phyloP scores from a whole-genome alignment of 768 basidiomycete species.

The Pisolithus orientalis region DNA sequence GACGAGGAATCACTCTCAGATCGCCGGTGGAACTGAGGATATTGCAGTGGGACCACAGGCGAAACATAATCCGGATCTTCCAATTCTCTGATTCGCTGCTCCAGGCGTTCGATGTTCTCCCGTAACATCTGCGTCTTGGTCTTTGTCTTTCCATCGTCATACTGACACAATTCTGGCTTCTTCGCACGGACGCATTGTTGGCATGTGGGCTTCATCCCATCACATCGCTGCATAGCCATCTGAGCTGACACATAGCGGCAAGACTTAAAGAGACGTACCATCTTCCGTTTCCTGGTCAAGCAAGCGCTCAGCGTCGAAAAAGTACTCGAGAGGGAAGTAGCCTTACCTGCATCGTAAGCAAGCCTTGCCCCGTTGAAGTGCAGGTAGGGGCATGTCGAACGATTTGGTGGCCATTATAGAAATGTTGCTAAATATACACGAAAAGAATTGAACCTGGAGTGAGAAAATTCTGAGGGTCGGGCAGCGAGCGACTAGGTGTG shows the following conservation, averaged over 20 bases:
- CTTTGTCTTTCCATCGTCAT: constrained; percentile 82
- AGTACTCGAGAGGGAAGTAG: not conserved
- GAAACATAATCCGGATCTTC: constrained; percentile 70
- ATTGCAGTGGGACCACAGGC: constrained; percentile 62
- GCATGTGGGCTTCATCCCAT: constrained; percentile 70
- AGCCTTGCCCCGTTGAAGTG: constrained; percentile 64
- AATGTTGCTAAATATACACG: constrained; percentile 32
- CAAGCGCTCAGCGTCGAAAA: constrained; percentile 10
- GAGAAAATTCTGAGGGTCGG: constrained; percentile 1
- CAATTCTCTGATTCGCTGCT: constrained; percentile 65
- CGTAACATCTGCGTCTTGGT: constrained; percentile 74
- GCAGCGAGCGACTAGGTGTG: not conserved
- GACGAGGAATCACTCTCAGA: constrained; percentile 50
- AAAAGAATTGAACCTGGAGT: constrained; percentile 15
- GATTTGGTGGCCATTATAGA: constrained; percentile 31
- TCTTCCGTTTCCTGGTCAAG: constrained; percentile 56
- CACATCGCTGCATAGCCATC: constrained; percentile 52
- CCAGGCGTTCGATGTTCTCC: constrained; percentile 69
- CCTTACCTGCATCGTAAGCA: constrained; percentile 64
- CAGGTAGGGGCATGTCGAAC: constrained; percentile 24
- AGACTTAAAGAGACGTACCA: constrained; percentile 35
- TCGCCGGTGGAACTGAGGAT: constrained; percentile 46
- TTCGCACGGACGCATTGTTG: constrained; percentile 76
- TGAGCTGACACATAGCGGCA: constrained; percentile 8
- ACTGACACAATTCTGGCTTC: constrained; percentile 69